Percentiles rank a stretch among this genome's conserved stretches.
Conservation (phyloP, 2,329 filamentous ascomycete species). For the Claviceps humidiphila region DNA sequence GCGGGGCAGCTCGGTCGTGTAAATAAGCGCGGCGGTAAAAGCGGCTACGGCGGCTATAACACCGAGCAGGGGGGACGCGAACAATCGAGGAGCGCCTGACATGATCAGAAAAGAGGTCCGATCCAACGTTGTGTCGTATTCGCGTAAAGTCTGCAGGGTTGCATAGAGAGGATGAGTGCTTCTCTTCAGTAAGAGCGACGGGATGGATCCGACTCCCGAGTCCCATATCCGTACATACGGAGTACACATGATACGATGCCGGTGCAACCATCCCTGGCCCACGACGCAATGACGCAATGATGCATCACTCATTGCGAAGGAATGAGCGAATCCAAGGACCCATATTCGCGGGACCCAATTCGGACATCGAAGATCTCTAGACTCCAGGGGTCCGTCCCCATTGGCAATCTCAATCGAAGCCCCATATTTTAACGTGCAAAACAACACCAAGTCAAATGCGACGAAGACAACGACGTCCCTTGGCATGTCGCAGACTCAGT, state of each 20-base stretch:
- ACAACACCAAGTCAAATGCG: background rate
- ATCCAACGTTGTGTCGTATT: background rate
- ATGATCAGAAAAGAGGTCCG: background rate
- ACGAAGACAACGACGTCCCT: background rate
- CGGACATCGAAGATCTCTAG: too few relatives aligned
- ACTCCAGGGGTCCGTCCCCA: too few relatives aligned
- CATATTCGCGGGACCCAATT: too few relatives aligned
- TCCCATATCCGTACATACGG: too few relatives aligned
- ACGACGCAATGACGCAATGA: too few relatives aligned
- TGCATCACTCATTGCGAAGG: too few relatives aligned
- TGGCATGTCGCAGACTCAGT: background rate
- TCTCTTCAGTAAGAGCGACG: background rate
- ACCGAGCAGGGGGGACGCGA: background rate
- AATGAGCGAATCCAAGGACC: too few relatives aligned
- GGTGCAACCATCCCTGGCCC: too few relatives aligned
- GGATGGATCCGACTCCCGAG: background rate
- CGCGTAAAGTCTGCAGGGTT: background rate
- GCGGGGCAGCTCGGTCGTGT: constrained; percentile 2
- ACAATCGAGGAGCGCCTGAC: background rate
- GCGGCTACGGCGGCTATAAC: background rate
- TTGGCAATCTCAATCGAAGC: too few relatives aligned
- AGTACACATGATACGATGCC: too few relatives aligned
- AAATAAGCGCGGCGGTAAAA: constrained; percentile 1
- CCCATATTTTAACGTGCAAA: too few relatives aligned
- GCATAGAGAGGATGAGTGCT: background rate